Conservation (phyloP, 805 yeast genomes). For the Yamadazyma sp. region DNA sequence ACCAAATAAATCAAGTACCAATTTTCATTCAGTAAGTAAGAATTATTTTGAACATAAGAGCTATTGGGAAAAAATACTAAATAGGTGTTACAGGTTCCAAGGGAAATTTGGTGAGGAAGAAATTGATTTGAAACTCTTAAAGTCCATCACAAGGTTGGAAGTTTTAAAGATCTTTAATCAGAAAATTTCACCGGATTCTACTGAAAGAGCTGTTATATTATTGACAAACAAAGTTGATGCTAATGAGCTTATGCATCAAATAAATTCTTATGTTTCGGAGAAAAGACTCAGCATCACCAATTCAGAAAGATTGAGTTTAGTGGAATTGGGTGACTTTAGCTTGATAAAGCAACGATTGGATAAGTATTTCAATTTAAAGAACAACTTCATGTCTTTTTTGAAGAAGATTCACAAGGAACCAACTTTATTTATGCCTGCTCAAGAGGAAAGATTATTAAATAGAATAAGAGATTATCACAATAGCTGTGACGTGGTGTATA, state of each 20-base stretch:
- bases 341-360: conserved; percentile 1
- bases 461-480: neutral
- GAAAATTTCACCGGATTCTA: conserved; percentile 9
- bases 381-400: neutral
- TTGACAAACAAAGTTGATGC: conserved; percentile 4
- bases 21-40: conserved; percentile 16
- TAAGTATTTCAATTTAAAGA: neutral
- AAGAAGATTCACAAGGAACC: neutral
- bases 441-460: neutral
- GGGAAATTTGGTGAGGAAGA: conserved; percentile 27
- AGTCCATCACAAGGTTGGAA: conserved; percentile 21
- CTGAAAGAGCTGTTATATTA: conserved; percentile 3
- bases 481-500: neutral
- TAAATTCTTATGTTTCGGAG: neutral
- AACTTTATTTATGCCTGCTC: neutral
- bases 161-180: conserved; percentile 2
- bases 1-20: conserved; percentile 28
- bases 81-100: conserved; percentile 40
- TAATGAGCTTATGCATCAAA: neutral
- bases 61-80: conserved; percentile 49
- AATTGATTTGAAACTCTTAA: conserved; percentile 30
- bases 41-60: conserved; percentile 37
- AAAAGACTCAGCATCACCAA: conserved; percentile 1
- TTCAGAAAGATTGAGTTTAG: neutral
- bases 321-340: conserved; percentile 1